Conservation (phyloP, 1,139 yeast genomes). For the Geotrichum restrictum region DNA sequence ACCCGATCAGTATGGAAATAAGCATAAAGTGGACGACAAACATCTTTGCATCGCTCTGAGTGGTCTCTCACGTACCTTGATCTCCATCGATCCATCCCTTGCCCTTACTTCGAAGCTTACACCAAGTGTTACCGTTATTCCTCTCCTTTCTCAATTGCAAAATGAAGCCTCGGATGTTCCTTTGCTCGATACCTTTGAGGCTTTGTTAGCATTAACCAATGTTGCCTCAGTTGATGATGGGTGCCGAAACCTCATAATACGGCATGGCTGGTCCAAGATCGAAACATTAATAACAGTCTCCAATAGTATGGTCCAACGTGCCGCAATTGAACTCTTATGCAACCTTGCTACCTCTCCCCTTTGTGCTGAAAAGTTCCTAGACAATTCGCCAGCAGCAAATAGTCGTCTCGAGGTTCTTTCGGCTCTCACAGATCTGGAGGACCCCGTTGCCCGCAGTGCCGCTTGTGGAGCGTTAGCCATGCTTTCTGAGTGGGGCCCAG, state of each 20-base stretch:
- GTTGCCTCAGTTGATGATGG: conserved; percentile 43
- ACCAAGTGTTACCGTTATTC: conserved; percentile 35
- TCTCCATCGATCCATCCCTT: conserved; percentile 38
- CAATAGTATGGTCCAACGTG: conserved; percentile 38
- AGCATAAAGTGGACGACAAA: conserved; percentile 24
- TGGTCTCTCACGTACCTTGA: conserved; percentile 39
- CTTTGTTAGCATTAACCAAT: conserved; percentile 49
- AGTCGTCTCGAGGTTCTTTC: conserved; percentile 35
- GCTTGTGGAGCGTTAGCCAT: conserved; percentile 44
- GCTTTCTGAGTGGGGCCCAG: conserved; percentile 39
- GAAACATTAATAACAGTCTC: conserved; percentile 39
- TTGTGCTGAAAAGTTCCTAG: conserved; percentile 41
- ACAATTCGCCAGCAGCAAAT: conserved; percentile 30
- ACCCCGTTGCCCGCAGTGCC: conserved; percentile 37
- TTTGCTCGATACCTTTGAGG: conserved; percentile 45
- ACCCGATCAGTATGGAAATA: conserved; percentile 19
- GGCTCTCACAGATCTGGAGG: conserved; percentile 37
- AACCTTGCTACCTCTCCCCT: conserved; percentile 39
- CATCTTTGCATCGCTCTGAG: conserved; percentile 31
- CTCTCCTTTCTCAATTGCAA: conserved; percentile 34
- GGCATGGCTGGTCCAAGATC: conserved; percentile 41
- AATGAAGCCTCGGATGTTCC: conserved; percentile 30
- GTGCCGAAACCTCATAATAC: conserved; percentile 38
- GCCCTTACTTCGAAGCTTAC: conserved; percentile 38
- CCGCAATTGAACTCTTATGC: conserved; percentile 41